Conservation (phyloP, 129 eudicot species). For the Saussurea involucrata region DNA sequence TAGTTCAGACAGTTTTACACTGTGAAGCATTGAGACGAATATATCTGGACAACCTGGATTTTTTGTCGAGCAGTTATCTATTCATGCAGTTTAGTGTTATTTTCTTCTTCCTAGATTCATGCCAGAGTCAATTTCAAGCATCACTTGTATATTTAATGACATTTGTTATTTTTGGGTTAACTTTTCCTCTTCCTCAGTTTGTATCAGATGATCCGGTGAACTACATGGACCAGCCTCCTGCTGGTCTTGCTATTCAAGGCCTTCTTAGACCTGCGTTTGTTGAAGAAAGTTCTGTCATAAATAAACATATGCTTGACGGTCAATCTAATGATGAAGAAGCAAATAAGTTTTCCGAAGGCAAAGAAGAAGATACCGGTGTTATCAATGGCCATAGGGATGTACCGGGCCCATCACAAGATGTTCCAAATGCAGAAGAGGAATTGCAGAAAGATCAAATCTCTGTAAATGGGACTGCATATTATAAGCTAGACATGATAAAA, state of each 20-base stretch:
- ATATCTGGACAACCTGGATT: not conserved
- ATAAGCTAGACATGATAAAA: constrained; percentile 82
- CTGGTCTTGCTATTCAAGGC: constrained; percentile 87
- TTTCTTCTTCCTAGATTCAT: constrained; percentile 3
- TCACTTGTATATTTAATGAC: not conserved
- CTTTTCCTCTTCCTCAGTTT: constrained; percentile 41
- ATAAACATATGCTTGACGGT: constrained; percentile 42
- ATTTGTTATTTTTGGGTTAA: constrained; percentile 10
- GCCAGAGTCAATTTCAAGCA: constrained; percentile 5
- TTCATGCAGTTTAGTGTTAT: not conserved
- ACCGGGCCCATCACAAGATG: constrained; percentile 37
- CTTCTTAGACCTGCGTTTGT: constrained; percentile 72
- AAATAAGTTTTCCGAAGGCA: constrained; percentile 31
- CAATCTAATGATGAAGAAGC: constrained; percentile 29
- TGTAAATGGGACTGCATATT: constrained; percentile 75
- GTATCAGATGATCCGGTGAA: constrained; percentile 73
- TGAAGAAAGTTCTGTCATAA: constrained; percentile 68
- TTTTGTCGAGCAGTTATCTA: not conserved
- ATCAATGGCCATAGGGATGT: constrained; percentile 66
- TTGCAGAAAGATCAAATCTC: constrained; percentile 62
- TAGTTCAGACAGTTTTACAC: constrained; percentile 7
- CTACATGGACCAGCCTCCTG: constrained; percentile 90
- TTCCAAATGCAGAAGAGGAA: constrained; percentile 42
- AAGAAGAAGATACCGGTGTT: constrained; percentile 35
- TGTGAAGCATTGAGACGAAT: not conserved